Evolutionary conservation across 257 asterid genomes (phyloP).

Genomic region (Pogostemon cablin): DNA sequence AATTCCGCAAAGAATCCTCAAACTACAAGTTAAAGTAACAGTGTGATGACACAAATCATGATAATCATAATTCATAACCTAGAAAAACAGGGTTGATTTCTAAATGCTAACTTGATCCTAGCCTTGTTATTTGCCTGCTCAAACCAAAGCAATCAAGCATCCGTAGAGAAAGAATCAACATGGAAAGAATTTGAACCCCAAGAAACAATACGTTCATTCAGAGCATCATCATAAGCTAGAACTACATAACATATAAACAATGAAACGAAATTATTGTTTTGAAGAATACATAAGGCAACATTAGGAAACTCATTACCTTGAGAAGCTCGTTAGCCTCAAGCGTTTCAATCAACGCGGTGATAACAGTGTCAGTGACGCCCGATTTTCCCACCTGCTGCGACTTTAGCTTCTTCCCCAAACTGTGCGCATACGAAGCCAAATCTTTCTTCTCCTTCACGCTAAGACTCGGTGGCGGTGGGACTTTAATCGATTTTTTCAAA

Average conservation of each 20-base stretch:
- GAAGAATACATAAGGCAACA: neutral
- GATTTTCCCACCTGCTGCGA: constrained; percentile 92
- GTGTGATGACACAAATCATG: neutral
- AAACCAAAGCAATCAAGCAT: neutral
- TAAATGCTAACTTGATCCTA: constrained; percentile 7
- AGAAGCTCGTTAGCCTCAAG: constrained; percentile 92
- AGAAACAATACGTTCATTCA: neutral
- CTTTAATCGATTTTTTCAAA: constrained; percentile 29
- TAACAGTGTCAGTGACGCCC: constrained; percentile 77
- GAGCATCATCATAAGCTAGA: too few species aligned
- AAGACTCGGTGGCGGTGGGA: constrained; percentile 52
- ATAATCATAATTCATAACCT: neutral
- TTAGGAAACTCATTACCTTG: constrained; percentile 51
- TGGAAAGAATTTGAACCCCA: neutral
- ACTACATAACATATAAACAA: neutral
- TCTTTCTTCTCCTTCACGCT: constrained; percentile 84
- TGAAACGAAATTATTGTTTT: neutral
- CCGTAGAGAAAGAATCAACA: neutral
- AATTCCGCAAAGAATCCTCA: too few species aligned
- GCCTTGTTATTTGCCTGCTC: constrained; percentile 1
- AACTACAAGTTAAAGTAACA: too few species aligned
- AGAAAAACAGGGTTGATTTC: neutral
- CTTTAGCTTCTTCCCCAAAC: constrained; percentile 85
- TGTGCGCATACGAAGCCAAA: constrained; percentile 79
- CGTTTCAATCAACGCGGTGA: constrained; percentile 76